These are phyloP conservation scores for Annona squamosa DNA, from an alignment of 164 flowering plant species.

Conservation along the genomic window DNA sequence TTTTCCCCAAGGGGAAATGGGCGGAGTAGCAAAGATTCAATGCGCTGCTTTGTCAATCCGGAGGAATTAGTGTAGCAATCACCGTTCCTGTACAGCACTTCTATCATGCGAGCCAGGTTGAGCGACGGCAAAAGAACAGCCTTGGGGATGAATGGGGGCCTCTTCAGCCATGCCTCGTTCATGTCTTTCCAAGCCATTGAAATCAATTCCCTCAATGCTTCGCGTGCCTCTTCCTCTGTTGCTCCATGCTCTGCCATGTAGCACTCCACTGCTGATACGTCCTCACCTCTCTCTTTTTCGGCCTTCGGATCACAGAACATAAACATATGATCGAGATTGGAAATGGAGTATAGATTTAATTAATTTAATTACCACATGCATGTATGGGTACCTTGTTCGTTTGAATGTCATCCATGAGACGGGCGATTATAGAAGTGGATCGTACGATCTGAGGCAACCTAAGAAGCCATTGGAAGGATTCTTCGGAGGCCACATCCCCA, in stretches of 20 bases:
- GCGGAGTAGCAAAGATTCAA: not conserved
- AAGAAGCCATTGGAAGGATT: slow-evolving; percentile 4
- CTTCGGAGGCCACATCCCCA: slow-evolving; percentile 4
- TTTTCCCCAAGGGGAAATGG: not conserved
- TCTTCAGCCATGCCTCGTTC: not conserved
- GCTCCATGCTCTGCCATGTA: not conserved
- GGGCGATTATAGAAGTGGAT: not conserved
- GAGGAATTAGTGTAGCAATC: not conserved
- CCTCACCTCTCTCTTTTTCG: slow-evolving; percentile 2
- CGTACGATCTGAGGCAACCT: slow-evolving; percentile 4
- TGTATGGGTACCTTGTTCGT: slow-evolving; percentile 4
- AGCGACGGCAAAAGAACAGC: not conserved
- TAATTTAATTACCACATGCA: not conserved
- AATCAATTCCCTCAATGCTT: not conserved
- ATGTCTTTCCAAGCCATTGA: not conserved
- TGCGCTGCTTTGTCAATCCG: not conserved
- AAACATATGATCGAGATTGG: no score
- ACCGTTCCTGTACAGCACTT: slow-evolving; percentile 1
- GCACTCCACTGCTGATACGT: not conserved
- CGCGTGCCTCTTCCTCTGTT: not conserved
- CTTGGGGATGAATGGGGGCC: not conserved
- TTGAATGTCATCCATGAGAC: slow-evolving; percentile 9
- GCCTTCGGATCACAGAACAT: not conserved
- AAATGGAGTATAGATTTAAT: not conserved
- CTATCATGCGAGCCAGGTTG: not conserved